phyloP scores from a whole-genome alignment of 176 grass and related monocot species.

The Puya raimondii region DNA sequence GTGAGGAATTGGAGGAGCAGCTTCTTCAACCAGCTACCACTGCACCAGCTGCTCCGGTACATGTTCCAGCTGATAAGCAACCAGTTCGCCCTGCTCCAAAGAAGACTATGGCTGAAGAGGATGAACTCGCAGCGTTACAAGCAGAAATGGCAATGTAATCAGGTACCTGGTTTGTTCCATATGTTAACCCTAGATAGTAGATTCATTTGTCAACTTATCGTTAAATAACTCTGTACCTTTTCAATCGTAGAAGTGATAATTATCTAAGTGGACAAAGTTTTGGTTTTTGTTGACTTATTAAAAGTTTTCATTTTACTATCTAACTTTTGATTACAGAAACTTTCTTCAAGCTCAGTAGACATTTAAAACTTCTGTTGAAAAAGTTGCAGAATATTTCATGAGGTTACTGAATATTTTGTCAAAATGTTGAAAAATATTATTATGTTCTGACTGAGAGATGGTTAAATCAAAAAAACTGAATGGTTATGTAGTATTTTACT shows the following conservation, averaged over 20 bases:
- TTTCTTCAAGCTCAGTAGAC: too few species aligned
- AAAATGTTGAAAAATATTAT: too few species aligned
- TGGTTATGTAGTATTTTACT: too few species aligned
- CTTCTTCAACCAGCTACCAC: conserved; percentile 55
- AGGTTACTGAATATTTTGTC: too few species aligned
- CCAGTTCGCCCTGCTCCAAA: conserved; percentile 40
- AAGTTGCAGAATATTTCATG: too few species aligned
- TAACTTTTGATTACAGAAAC: too few species aligned
- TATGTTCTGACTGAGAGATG: too few species aligned
- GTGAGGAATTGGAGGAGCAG: conserved; percentile 64
- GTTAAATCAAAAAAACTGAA: too few species aligned
- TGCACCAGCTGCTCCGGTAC: conserved; percentile 40
- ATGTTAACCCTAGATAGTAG: neutral
- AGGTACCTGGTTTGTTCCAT: conserved; percentile 22
- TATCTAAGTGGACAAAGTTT: too few species aligned
- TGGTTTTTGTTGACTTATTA: too few species aligned
- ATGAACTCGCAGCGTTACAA: conserved; percentile 82
- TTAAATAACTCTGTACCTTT: neutral
- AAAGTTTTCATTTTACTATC: too few species aligned
- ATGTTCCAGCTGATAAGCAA: conserved; percentile 15
- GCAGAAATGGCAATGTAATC: conserved; percentile 92
- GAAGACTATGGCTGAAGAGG: conserved; percentile 58
- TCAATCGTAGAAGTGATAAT: neutral
- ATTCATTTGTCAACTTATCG: neutral
- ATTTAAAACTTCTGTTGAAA: too few species aligned